These are phyloP conservation scores for Talaromyces sp. DNA, from an alignment of 2,329 filamentous ascomycete genomes.

Conservation along the genomic window DNA sequence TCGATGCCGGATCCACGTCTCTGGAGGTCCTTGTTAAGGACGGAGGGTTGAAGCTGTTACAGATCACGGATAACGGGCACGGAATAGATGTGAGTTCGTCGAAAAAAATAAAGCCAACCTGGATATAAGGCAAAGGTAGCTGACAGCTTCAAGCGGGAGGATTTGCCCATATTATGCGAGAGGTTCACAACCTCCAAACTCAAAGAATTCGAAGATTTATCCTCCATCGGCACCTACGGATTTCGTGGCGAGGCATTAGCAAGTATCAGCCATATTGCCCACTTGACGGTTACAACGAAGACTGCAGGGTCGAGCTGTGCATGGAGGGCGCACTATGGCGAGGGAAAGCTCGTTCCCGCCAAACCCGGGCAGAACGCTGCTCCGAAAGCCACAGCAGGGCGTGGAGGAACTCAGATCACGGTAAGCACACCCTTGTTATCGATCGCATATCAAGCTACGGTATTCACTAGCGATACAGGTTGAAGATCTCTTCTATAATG, in stretches of 20 bases:
- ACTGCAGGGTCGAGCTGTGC: slow-evolving; percentile 85
- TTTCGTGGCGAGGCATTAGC: slow-evolving; percentile 95
- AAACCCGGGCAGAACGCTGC: slow-evolving; percentile 87
- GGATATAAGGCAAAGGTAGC: neutral
- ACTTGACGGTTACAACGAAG: slow-evolving; percentile 91
- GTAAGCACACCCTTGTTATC: slow-evolving; percentile 44
- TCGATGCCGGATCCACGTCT: slow-evolving; percentile 92
- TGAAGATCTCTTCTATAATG: slow-evolving; percentile 96
- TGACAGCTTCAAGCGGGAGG: slow-evolving; percentile 68
- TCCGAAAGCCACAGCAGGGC: slow-evolving; percentile 83
- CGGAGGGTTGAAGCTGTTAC: slow-evolving; percentile 88
- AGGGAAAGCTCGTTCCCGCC: slow-evolving; percentile 76
- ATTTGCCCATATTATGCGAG: slow-evolving; percentile 88
- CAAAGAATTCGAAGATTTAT: slow-evolving; percentile 87
- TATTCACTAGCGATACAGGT: slow-evolving; percentile 52
- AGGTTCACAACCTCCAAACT: slow-evolving; percentile 97
- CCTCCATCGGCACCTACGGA: slow-evolving; percentile 91
- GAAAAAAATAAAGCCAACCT: neutral
- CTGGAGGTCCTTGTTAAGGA: slow-evolving; percentile 93
- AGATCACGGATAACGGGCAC: slow-evolving; percentile 96
- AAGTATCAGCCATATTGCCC: slow-evolving; percentile 97
- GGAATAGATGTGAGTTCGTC: slow-evolving; percentile 78
- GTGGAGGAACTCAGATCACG: slow-evolving; percentile 89
- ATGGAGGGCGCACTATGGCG: slow-evolving; percentile 85
- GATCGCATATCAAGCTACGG: neutral